These are phyloP conservation scores for Linnemannia schmuckeri DNA, from an alignment of 192 early-diverging fungal genomes.

Conservation along the genomic window DNA sequence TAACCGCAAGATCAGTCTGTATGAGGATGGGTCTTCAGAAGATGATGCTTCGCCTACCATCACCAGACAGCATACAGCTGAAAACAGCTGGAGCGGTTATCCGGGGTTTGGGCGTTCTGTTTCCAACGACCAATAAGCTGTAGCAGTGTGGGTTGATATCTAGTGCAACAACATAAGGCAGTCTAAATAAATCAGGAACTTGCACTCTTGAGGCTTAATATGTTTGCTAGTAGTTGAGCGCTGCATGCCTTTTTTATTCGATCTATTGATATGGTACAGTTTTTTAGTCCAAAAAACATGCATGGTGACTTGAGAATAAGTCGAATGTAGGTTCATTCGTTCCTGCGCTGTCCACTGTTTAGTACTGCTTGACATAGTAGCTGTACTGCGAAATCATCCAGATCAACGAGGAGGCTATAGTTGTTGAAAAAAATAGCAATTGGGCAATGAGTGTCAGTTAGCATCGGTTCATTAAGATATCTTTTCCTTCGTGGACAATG, in stretches of 20 bases:
- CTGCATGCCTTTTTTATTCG: background rate
- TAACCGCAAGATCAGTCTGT: constrained; percentile 42
- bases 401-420: constrained; percentile 51
- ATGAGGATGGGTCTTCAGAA: constrained; percentile 26
- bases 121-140: background rate
- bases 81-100: constrained; percentile 25
- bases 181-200: too few species aligned
- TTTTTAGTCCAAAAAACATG: constrained; percentile 8
- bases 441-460: background rate
- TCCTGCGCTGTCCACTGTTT: background rate
- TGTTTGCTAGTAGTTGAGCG: too few species aligned
- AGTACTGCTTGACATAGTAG: constrained; percentile 51
- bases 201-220: too few species aligned
- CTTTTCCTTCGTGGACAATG: too few species aligned
- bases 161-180: too few species aligned
- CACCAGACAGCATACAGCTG: background rate
- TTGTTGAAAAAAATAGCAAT: background rate
- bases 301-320: background rate
- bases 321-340: background rate
- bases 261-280: background rate
- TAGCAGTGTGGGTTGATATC: background rate
- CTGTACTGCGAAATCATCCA: constrained; percentile 57
- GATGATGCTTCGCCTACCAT: background rate
- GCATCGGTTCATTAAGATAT: too few species aligned
- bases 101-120: background rate